Evolutionary conservation across 2,329 filamentous ascomycete species (phyloP).

Genomic region (Grosmannia clavigera): DNA sequence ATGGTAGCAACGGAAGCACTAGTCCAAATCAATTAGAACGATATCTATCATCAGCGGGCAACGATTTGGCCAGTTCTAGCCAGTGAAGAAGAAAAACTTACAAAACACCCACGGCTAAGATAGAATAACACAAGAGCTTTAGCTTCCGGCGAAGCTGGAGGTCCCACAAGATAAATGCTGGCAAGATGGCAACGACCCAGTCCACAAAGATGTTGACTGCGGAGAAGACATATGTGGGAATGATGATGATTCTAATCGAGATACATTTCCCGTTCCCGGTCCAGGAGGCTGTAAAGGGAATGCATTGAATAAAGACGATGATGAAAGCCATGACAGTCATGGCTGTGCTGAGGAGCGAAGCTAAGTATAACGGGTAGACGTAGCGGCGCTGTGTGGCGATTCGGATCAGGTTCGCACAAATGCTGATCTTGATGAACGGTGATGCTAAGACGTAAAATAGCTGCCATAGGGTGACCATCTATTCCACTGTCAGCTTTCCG

Average conservation of each 20-base stretch:
- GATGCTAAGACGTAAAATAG: neutral
- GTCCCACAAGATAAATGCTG: neutral
- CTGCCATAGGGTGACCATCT: neutral
- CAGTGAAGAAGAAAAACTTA: neutral
- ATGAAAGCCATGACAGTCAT: neutral
- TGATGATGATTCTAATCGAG: neutral
- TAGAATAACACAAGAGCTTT: neutral
- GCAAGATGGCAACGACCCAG: neutral
- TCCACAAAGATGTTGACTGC: neutral
- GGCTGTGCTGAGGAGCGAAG: neutral
- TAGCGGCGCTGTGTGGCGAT: neutral
- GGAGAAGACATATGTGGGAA: neutral
- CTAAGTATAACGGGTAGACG: neutral
- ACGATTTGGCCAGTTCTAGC: no score
- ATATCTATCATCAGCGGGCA: neutral
- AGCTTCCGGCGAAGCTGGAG: conserved; percentile 1
- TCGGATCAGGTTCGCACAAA: neutral
- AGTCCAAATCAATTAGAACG: neutral
- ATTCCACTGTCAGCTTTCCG: neutral
- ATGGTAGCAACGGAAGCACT: neutral
- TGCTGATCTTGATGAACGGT: neutral
- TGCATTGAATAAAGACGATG: neutral
- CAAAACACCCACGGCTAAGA: neutral
- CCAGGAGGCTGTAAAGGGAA: neutral
- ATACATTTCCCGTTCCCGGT: neutral